Evolutionary conservation across 2,329 filamentous ascomycete species (phyloP), one percentile per base, ranked within the genome.

Genomic region (Simplicillium aogashimaense): DNA sequence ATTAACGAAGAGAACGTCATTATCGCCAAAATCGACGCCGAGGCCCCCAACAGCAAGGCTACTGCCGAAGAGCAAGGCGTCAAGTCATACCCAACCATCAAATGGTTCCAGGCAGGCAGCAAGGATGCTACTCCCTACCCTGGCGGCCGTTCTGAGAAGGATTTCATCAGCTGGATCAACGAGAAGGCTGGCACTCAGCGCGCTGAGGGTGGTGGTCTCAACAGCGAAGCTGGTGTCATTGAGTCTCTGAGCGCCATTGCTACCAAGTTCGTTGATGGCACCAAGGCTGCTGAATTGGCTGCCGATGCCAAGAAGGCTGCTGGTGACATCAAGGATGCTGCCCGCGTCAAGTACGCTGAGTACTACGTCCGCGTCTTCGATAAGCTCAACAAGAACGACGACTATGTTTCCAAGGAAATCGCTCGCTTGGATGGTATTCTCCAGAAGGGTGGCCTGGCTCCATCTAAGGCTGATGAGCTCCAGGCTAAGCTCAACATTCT

Each of bases 1-100:
- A 72, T 73, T 49, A 75, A 71, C 58, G 92, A 98, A 55, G 65
- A 79, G 44, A 72, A 75, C 49, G 86, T 98, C 47, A 59, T 95
- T 35, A 80, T 98, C 55, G 92, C 88, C 63, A 97, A 98, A 72
- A 83, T 98, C 46, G 90, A 98, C 58, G 89, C 87, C 56, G 90
- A 98, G 66, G 79, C 83, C 25, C 80, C 86, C 53, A 86, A 86
- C 63, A 78, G 83, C 63, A 95, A 95, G 67, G 75, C 76, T 35
- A 79, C 81, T 37, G 82, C 88, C 38, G 65, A 78, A 57, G 78
- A 81, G 38, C 81, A 92, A 58, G 86, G 81, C 45, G 78, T 98
- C 50, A 75, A 74, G 41, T 86, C 83, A 29, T 98, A 94, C 74
- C 92, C 92, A 37, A 98, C 92, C 47, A 95, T 98, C 72, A 95